These are phyloP conservation scores for Colletotrichum paranaense DNA, from an alignment of 2,329 filamentous ascomycete genomes.

Conservation along the genomic window DNA sequence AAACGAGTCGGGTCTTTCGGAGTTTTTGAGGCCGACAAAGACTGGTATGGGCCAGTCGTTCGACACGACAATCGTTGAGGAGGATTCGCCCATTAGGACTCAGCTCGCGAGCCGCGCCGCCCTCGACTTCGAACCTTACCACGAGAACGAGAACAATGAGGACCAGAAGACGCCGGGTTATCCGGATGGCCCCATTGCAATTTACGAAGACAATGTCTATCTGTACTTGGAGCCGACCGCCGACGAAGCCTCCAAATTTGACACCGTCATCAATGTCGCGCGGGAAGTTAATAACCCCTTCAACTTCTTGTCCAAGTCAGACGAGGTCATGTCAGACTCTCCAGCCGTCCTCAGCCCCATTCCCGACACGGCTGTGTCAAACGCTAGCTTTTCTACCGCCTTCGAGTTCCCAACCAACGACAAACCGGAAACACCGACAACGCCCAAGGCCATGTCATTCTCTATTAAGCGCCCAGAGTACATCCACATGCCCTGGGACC, in stretches of 20 bases:
- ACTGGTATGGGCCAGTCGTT: constrained; percentile 49
- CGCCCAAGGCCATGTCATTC: constrained; percentile 62
- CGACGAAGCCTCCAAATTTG: constrained; percentile 81
- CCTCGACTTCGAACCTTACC: constrained; percentile 70
- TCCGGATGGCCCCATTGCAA: constrained; percentile 83
- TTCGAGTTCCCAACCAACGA: constrained; percentile 63
- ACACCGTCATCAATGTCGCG: constrained; percentile 87
- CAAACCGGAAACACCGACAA: constrained; percentile 62
- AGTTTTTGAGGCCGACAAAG: constrained; percentile 65
- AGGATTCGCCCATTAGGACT: constrained; percentile 68
- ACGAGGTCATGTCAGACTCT: constrained; percentile 43
- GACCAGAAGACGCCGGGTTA: constrained; percentile 86
- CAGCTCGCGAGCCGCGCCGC: constrained; percentile 71
- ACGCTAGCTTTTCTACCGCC: constrained; percentile 69
- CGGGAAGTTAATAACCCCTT: constrained; percentile 86
- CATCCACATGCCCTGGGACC: constrained; percentile 88
- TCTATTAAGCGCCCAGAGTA: constrained; percentile 75
- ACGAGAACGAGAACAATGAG: constrained; percentile 78
- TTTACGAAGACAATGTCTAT: constrained; percentile 82
- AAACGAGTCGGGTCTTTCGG: constrained; percentile 70
- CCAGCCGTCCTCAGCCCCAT: constrained; percentile 56
- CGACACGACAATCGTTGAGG: constrained; percentile 61
- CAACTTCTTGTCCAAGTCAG: constrained; percentile 46
- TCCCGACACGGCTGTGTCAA: constrained; percentile 68
- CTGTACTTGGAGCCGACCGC: constrained; percentile 84